These are phyloP conservation scores for Lactarius indigo DNA, from an alignment of 768 basidiomycete genomes.

Conservation along the genomic window DNA sequence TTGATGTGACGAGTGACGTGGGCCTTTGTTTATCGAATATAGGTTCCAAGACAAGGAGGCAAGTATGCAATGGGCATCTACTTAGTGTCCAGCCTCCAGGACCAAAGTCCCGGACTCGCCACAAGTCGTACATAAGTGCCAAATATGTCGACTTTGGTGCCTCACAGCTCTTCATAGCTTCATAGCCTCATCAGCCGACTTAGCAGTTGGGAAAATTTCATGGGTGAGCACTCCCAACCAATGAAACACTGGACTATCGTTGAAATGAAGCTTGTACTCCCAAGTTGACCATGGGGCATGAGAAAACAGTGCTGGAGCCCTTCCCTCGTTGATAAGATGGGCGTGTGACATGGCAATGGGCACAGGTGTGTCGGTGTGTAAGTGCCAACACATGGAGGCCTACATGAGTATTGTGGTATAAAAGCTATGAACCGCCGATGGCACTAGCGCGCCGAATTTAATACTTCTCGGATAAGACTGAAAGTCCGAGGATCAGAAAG, in stretches of 20 bases:
- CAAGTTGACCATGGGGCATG: background rate
- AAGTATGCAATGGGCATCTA: too few species aligned
- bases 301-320: background rate
- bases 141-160: too few species aligned
- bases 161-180: background rate
- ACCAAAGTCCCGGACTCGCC: too few species aligned
- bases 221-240: background rate
- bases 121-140: too few species aligned
- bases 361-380: background rate
- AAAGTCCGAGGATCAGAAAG: constrained; percentile 19
- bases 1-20: too few species aligned
- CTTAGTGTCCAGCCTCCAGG: too few species aligned
- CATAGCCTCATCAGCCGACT: background rate
- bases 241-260: background rate
- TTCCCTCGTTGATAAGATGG: background rate
- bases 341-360: too few species aligned
- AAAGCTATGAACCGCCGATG: background rate
- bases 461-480: constrained; percentile 71
- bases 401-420: background rate
- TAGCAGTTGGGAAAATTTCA: too few species aligned
- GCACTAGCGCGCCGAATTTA: constrained; percentile 28
- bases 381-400: background rate
- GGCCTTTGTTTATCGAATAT: too few species aligned
- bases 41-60: too few species aligned
- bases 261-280: background rate